Base-by-base conservation (phyloP, 352 stramenopile species). In the Plasmopara muralis region DNA sequence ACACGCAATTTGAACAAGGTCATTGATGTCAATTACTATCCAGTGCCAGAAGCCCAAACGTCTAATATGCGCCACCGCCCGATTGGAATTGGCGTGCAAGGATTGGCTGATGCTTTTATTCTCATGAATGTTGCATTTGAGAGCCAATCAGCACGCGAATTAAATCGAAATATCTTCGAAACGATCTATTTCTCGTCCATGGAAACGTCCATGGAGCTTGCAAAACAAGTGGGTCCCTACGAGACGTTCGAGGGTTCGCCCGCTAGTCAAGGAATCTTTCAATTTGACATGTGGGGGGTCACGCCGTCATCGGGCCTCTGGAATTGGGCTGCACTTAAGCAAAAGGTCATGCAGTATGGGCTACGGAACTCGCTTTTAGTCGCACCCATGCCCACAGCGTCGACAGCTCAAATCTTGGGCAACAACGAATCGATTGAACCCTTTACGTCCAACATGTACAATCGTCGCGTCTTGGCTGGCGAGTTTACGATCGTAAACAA, bases 401-500 rank as follows among this genome's bases (percentile, higher is more conserved):
- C 95, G 25, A 99, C 97, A 9, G 95, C 96, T 9, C 96, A 99
- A 71, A 99, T 99, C 66, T 73, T 99, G 9, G 97, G 97, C 52
- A 99, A 99, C 82, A 99, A 99, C 72, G 97, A 99, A 69, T 97
- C 86, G 33, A 97, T 98, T 28, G 97, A 99, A 74, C 96, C 96
- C 31, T 99, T 97, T 75, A 99, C 96, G 41, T 96, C 83, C 55
- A 99, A 99, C 78, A 99, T 99, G 89, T 99, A 99, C 93, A 98
- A 97, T 61, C 91, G 97, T 25, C 95, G 97, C 53, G 96, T 99
- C 41, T 83, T 99, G 18, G 96, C 97, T 2, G 97, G 97, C 48
- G 97, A 99, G 70, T 99, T 99, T 72, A 98, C 95, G 38, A 92
- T 99, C 45, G 96, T 99, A 13, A 99, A 99, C 87, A 99, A 99